Evolutionary conservation across 495 filamentous ascomycete genomes (phyloP), one percentile per base, ranked within the genome.

Genomic region (Cetradonia linearis): DNA sequence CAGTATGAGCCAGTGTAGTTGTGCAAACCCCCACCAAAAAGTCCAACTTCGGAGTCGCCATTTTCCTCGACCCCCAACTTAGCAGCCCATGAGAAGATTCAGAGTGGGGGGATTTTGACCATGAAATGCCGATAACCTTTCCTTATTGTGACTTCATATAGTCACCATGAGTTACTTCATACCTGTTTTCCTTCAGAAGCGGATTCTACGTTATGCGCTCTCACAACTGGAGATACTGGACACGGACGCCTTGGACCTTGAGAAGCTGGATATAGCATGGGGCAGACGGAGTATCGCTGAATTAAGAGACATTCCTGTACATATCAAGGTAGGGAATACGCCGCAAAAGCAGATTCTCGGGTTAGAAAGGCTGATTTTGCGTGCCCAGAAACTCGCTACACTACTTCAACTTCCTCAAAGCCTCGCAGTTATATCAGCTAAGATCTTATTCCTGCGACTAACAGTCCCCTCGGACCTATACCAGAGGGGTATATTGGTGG

Each of bases 391-490:
- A 80, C 73, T 95, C 61, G 76, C 87, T 58, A 74, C 80, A 36
- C 71, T 93, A 28, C 77, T 92, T 1, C 78, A 83, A 67, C 79
- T 96, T 34, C 89, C 89, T 13, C 68, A 79, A 2, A 80, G 77
- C 25, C 79, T 89, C 68, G 76, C 83, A 57, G 76, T 95, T 9
- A 75, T 78, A 59, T 84, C 83, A 68, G 91, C 89, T 47, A 80
- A 80, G 44, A 78, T 92, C 38, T 72, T 83, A 18, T 72, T 83
- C 37, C 78, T 96, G 5, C 82, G 86, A 55, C 74, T 94, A 42
- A 92, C 85, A 2, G 74, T 96, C 52, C 89, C 89, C 8, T 81
- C 88, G 65, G 87, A 95, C 68, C 80, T 95, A 48, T 87, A 88
- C 70, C 83, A 78, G 54, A 91, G 82, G 61, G 81, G 86, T 16